Evolutionary conservation across 139 green algal genomes (phyloP).

Genomic region (Spirogloea muscicola): DNA sequence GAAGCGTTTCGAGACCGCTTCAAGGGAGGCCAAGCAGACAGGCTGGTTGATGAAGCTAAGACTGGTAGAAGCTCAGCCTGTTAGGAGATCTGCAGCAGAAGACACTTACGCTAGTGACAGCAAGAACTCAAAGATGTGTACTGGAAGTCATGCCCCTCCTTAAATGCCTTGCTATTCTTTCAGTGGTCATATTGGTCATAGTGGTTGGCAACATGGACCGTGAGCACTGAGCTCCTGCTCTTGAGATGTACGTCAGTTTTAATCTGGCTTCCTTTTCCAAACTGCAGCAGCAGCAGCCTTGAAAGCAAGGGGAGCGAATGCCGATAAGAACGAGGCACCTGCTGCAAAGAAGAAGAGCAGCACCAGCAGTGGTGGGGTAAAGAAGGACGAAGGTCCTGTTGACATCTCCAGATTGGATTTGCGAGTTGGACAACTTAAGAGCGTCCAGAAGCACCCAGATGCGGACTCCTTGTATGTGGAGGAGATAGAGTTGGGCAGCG

Average conservation of each 20-base stretch:
- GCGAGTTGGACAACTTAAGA: conserved; percentile 75
- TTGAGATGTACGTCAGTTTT: not conserved
- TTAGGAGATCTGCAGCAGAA: not conserved
- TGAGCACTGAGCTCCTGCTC: not conserved
- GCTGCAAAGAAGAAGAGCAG: conserved; percentile 10
- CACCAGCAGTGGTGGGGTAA: not conserved
- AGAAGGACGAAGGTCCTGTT: conserved; percentile 10
- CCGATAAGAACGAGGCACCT: not conserved
- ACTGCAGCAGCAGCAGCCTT: not conserved
- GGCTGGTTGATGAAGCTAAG: not conserved
- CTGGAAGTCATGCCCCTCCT: no score
- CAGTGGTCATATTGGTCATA: no score
- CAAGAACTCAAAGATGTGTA: no score
- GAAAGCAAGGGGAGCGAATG: conserved; percentile 1
- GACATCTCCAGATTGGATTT: conserved; percentile 70
- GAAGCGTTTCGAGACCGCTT: conserved; percentile 2
- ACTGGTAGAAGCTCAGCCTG: no score
- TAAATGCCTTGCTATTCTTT: no score
- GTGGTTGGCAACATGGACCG: no score
- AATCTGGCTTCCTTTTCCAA: not conserved
- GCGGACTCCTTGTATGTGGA: conserved; percentile 91
- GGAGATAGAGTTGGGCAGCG: conserved; percentile 92
- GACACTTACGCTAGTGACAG: no score
- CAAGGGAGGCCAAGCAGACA: conserved; percentile 18
- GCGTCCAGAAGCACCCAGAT: conserved; percentile 69